phyloP scores from a whole-genome alignment of 1,284 basidiomycete genomes.

The Amylostereum areolatum region DNA sequence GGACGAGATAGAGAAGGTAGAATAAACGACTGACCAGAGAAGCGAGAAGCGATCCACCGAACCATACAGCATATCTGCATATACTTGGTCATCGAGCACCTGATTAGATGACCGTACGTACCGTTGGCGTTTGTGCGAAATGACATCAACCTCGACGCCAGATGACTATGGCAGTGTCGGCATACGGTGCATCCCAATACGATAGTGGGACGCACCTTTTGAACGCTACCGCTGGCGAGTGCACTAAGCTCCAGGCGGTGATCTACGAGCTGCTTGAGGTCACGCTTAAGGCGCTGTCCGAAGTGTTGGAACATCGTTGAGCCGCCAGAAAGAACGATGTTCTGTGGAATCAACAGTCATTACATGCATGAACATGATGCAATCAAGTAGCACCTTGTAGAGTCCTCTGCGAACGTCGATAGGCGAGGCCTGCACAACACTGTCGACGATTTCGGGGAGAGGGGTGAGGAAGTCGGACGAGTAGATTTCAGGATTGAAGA shows the following conservation, averaged over 20 bases:
- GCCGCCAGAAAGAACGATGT: conserved; percentile 93
- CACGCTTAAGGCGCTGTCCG: conserved; percentile 90
- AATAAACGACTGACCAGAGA: conserved; percentile 61
- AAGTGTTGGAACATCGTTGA: conserved; percentile 99
- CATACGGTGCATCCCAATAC: conserved; percentile 1
- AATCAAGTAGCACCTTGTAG: conserved; percentile 71
- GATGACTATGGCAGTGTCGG: conserved; percentile 56
- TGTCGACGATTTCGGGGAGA: conserved; percentile 93
- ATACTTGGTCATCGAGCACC: conserved; percentile 8
- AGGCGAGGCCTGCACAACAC: conserved; percentile 92
- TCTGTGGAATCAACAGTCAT: conserved; percentile 35
- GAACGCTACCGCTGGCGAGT: conserved; percentile 67
- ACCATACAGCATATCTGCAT: conserved; percentile 91
- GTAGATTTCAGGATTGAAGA: conserved; percentile 99
- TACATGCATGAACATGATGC: neutral
- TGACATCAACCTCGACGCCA: conserved; percentile 95
- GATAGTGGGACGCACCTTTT: conserved; percentile 49
- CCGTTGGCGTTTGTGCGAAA: conserved; percentile 97
- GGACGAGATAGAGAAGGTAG: conserved; percentile 10
- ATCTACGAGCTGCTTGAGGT: conserved; percentile 93
- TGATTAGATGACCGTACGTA: conserved; percentile 25
- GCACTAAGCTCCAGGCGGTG: conserved; percentile 80
- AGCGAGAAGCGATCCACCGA: conserved; percentile 91
- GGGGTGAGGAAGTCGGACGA: conserved; percentile 98
- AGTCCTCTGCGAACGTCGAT: conserved; percentile 93